Evolutionary conservation across 192 early-diverging fungal genomes (phyloP), one percentile per base, ranked within the genome.

Genomic region (Coemansia pectinata): DNA sequence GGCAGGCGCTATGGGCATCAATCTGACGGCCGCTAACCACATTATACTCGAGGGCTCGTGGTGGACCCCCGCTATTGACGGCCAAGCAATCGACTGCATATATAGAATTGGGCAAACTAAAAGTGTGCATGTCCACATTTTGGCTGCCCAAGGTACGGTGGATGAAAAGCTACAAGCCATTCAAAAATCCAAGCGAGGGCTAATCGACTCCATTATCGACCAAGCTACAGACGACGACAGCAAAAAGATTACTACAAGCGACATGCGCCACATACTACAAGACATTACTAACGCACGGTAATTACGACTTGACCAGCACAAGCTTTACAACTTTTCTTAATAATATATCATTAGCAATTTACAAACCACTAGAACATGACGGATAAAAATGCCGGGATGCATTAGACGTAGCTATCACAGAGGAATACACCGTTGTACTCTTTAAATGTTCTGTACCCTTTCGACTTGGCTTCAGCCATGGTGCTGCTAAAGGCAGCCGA

Each of bases 91-190:
- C 85, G 94, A 94, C 12, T 87, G 96, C 41, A 93, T 94, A 15
- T 93, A 96, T 80, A 90, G 96, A 58, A 97, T 95, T 68, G 94
- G 96, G 0, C 96, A 98, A 71, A 98, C 91, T 62, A 96, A 96
- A 50, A 77, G 84, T 11, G 96, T 98, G 2, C 95, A 95, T 65
- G 93, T 98, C 1, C 96, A 96, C 77, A 86, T 95, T 14, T 91
- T 98, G 68, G 88, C 95, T 1, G 90, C 94, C 9, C 93, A 93
- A 67, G 91, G 90, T 34, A 94, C 95, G 0, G 93, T 96, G 63
- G 96, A 98, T 65, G 96, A 98, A 69, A 63, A 36, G 11, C 38
- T 79, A 11, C 66, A 66, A 33, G 38, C 47, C 7, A 63, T 79
- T 12, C 77, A 74, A 52, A 65, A 73, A n/a, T 8, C 12, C 4